phyloP scores from a whole-genome alignment of 2,329 filamentous ascomycete species.

The Fusarium albosuccineum region DNA sequence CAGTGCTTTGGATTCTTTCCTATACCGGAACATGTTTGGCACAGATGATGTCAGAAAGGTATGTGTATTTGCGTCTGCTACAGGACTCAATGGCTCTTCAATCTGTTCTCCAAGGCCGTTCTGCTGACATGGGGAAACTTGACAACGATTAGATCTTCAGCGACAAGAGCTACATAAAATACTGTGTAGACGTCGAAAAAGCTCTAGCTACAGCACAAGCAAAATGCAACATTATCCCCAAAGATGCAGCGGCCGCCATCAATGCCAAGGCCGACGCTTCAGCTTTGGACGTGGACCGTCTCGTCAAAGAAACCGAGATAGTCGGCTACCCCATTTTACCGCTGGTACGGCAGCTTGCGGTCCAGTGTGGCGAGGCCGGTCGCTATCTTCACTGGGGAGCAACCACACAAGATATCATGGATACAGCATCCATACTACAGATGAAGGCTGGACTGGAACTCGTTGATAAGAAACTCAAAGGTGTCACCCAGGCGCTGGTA shows the following conservation, averaged over 20 bases:
- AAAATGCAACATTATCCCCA: slow-evolving; percentile 60
- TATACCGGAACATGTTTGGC: slow-evolving; percentile 65
- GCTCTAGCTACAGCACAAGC: slow-evolving; percentile 65
- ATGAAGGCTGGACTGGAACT: slow-evolving; percentile 64
- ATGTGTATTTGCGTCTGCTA: not conserved
- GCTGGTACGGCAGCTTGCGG: slow-evolving; percentile 59
- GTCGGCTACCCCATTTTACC: slow-evolving; percentile 68
- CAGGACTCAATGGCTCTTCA: not conserved
- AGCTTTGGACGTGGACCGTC: slow-evolving; percentile 39
- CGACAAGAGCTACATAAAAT: slow-evolving; percentile 62
- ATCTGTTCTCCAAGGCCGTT: not conserved
- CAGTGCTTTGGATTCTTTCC: slow-evolving; percentile 59
- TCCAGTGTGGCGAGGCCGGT: slow-evolving; percentile 28
- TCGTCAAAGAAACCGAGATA: slow-evolving; percentile 65
- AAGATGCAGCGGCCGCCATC: slow-evolving; percentile 51
- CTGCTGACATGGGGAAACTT: not conserved
- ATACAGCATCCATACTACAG: slow-evolving; percentile 65
- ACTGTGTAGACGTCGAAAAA: slow-evolving; percentile 64
- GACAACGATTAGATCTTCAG: slow-evolving; percentile 51
- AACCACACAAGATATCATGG: slow-evolving; percentile 72
- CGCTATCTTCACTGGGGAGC: slow-evolving; percentile 69
- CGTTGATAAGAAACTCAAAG: slow-evolving; percentile 58
- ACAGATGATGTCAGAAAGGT: slow-evolving; percentile 64
- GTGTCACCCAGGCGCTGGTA: slow-evolving; percentile 58
- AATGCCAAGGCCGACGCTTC: slow-evolving; percentile 49